A percentile compares a stretch with the other conserved stretches of the same genome.
phyloP scores from a whole-genome alignment of 345 rosid genomes.

The Arabis alpina region DNA sequence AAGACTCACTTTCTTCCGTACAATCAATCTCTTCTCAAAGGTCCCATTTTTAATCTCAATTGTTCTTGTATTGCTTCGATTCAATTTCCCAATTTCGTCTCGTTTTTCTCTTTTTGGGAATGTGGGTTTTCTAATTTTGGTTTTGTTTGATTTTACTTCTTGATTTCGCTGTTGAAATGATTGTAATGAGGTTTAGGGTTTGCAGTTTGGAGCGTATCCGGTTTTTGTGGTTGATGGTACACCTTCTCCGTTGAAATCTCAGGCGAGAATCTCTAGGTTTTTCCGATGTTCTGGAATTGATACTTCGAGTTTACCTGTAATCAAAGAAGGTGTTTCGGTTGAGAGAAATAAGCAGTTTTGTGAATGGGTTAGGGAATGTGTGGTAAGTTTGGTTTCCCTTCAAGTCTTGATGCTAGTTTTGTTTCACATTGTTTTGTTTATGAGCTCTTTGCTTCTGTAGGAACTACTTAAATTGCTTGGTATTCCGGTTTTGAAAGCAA shows the following conservation, averaged over 20 bases:
- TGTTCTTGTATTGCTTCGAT: not conserved
- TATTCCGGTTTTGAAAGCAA: constrained; percentile 78
- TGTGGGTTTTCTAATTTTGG: not conserved
- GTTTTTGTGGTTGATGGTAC: constrained; percentile 88
- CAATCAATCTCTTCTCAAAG: constrained; percentile 86
- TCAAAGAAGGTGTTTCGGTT: constrained; percentile 58
- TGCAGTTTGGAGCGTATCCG: constrained; percentile 90
- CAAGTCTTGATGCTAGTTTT: not conserved
- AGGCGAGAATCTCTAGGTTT: constrained; percentile 66
- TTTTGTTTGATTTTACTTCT: not conserved
- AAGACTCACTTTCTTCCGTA: constrained; percentile 86
- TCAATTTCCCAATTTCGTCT: constrained; percentile 5
- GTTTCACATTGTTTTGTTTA: not conserved
- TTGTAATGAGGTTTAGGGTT: constrained; percentile 27
- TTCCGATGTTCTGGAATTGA: constrained; percentile 64
- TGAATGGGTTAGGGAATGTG: constrained; percentile 74
- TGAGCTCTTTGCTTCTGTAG: constrained; percentile 42
- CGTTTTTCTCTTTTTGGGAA: not conserved
- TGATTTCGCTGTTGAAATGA: not conserved
- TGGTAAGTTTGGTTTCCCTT: constrained; percentile 52
- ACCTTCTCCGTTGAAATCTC: constrained; percentile 82
- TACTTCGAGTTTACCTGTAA: constrained; percentile 42
- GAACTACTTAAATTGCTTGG: constrained; percentile 83
- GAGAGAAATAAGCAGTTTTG: constrained; percentile 68
- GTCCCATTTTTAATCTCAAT: constrained; percentile 34